phyloP scores from a whole-genome alignment of 2,329 filamentous ascomycete species.

The Fusarium chuoi region DNA sequence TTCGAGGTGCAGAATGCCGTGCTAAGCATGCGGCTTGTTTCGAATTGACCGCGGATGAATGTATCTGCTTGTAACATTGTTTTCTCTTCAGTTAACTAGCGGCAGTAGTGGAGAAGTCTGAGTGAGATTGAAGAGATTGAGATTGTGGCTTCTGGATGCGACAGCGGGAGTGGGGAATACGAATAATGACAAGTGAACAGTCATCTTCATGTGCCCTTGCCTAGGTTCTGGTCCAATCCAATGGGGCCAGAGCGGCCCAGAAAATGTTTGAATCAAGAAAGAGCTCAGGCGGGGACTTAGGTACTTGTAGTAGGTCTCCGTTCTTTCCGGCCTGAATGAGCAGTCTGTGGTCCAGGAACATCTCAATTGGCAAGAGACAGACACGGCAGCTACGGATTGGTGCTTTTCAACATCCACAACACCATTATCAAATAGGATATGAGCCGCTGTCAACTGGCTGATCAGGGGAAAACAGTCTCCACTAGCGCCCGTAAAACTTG shows the following conservation, averaged over 20 bases:
- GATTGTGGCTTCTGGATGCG: slow-evolving; percentile 12
- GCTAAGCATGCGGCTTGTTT: slow-evolving; percentile 23
- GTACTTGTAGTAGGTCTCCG: neutral
- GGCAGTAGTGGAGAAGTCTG: slow-evolving; percentile 24
- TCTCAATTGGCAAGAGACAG: slow-evolving; percentile 6
- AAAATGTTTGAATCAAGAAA: neutral
- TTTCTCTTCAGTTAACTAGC: slow-evolving; percentile 1
- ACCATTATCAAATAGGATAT: slow-evolving; percentile 22
- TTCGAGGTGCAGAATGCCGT: slow-evolving; percentile 12
- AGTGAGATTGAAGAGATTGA: slow-evolving; percentile 20
- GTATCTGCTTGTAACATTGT: slow-evolving; percentile 7
- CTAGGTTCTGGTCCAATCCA: neutral
- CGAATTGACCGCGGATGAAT: slow-evolving; percentile 14
- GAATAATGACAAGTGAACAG: slow-evolving; percentile 25
- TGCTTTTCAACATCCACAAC: slow-evolving; percentile 1
- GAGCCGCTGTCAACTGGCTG: slow-evolving; percentile 29
- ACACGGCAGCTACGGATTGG: slow-evolving; percentile 16
- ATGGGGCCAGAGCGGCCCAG: neutral
- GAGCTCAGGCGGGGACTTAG: neutral
- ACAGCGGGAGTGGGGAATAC: slow-evolving; percentile 4
- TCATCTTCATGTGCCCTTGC: slow-evolving; percentile 13
- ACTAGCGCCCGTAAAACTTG: slow-evolving; percentile 4
- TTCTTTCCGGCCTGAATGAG: slow-evolving; percentile 14
- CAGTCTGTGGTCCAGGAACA: slow-evolving; percentile 13
- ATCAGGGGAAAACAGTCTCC: slow-evolving; percentile 1